Percentiles rank a stretch among this genome's conserved stretches.
Evolutionary conservation across 495 filamentous ascomycete genomes (phyloP).

Genomic region (Symbiotaphrina buchneri): DNA sequence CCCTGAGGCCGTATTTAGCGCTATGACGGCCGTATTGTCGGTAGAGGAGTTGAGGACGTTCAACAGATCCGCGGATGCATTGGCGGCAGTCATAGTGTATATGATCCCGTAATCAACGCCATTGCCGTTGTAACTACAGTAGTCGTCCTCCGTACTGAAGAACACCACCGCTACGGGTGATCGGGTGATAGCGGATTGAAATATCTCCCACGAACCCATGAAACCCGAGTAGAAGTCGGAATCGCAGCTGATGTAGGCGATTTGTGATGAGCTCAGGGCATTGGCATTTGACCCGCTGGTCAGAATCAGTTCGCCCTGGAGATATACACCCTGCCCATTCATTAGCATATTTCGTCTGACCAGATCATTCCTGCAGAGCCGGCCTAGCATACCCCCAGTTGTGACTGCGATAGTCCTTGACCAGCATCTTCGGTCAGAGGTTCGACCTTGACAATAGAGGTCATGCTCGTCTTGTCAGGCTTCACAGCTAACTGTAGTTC

Average conservation of each 20-base stretch:
- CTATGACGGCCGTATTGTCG: background rate
- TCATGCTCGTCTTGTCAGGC: no score
- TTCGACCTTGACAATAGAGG: no score
- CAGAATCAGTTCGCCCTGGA: background rate
- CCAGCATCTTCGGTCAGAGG: no score
- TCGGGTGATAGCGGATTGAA: background rate
- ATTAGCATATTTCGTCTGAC: no score
- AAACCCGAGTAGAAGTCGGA: background rate
- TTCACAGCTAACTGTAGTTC: no score
- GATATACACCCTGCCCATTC: background rate
- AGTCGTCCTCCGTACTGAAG: background rate
- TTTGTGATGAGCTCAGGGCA: background rate
- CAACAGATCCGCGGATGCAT: background rate
- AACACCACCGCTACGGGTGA: background rate
- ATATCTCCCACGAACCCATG: background rate
- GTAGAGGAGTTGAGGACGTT: background rate
- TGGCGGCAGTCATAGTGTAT: no score
- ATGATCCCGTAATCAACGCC: no score
- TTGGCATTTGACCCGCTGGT: background rate
- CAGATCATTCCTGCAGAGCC: no score
- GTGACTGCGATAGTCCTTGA: no score
- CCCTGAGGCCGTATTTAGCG: background rate
- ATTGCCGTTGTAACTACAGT: constrained; percentile 1
- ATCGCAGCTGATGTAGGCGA: background rate
- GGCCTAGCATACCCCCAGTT: no score